These are phyloP conservation scores for Fusarium temperatum DNA, from an alignment of 2,329 filamentous ascomycete species.

Conservation along the genomic window DNA sequence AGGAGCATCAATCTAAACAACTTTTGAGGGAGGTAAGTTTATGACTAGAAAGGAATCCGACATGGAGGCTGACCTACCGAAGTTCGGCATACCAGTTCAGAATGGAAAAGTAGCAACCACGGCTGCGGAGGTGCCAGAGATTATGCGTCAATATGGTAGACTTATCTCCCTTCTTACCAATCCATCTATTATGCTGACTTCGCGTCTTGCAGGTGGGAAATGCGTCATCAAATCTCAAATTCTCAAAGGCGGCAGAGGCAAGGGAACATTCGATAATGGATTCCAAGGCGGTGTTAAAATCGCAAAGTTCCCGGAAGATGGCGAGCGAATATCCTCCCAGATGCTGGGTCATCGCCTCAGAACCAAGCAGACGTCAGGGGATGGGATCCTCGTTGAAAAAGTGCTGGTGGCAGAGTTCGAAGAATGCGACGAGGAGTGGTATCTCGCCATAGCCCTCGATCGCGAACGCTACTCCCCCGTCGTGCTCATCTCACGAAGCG, in stretches of 20 bases:
- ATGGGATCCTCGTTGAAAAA: background rate
- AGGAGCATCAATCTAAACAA: background rate
- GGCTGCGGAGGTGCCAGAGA: background rate
- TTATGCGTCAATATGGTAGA: background rate
- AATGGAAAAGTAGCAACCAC: background rate
- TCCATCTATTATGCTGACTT: background rate
- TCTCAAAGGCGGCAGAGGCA: background rate
- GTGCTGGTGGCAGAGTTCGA: background rate
- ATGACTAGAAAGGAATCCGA: fast-evolving
- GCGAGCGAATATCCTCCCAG: background rate
- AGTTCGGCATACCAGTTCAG: background rate
- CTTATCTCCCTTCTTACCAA: fast-evolving
- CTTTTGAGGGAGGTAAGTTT: background rate
- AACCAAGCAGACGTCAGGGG: background rate
- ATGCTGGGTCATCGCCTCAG: background rate
- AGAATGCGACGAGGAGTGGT: background rate
- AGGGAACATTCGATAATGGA: background rate
- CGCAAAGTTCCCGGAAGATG: background rate
- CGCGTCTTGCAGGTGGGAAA: background rate
- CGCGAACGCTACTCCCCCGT: background rate
- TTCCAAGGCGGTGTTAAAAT: background rate
- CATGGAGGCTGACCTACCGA: background rate
- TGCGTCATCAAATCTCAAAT: conserved; percentile 2
- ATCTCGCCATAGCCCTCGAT: background rate
- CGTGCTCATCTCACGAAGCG: background rate